Base-by-base conservation (phyloP, 2,329 filamentous ascomycete species). In the Apiospora hydei region DNA sequence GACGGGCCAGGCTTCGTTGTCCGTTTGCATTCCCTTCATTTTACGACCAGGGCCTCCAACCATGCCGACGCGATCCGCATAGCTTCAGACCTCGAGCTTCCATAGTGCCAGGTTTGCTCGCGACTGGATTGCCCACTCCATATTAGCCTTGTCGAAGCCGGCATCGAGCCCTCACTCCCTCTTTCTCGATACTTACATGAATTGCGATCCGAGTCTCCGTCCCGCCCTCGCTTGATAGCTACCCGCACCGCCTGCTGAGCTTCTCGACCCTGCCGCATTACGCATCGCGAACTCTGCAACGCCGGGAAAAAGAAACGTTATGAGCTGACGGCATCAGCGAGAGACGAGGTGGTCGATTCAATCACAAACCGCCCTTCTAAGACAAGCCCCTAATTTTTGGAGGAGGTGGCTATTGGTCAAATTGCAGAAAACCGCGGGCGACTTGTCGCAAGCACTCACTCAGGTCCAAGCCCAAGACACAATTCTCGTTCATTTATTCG, bases 391-490 rank as follows among this genome's bases (percentile, higher is more conserved):
- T 64, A 34, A 24, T 8, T 34, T 14, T 38, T 64, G 57, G 18
- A 18, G 30, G 30, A 64, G 5, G 57, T 30, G 53, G 18, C 30
- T 30, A 21, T 38, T 38, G 13, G 53, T 13, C 57, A 13, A 21
- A 64, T 64, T n/a, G 34, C 34, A 21, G 57, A n/a, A 41, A 38
- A 64, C 21, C 34, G 18, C 57, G 21, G 10, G 57, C 21, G 57
- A 41, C 34, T 64, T 64, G 57, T 64, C 57, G 57, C 51, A 57
- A 13, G 51, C 34, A 64, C 57, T 64, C 57, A 18, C 11, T 64
- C 34, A 3, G 26, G 34, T 38, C 34, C 34, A 21, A 34, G 57
- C 34, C 34, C 34, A 64, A 41, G 57, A 64, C 57, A 41, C 57
- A 41, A 24, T 41, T 64, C 18, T 41, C n/a, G 57, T 24, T 64